phyloP scores from a whole-genome alignment of 371 early-diverging fungal species.

The Coemansia sp. region DNA sequence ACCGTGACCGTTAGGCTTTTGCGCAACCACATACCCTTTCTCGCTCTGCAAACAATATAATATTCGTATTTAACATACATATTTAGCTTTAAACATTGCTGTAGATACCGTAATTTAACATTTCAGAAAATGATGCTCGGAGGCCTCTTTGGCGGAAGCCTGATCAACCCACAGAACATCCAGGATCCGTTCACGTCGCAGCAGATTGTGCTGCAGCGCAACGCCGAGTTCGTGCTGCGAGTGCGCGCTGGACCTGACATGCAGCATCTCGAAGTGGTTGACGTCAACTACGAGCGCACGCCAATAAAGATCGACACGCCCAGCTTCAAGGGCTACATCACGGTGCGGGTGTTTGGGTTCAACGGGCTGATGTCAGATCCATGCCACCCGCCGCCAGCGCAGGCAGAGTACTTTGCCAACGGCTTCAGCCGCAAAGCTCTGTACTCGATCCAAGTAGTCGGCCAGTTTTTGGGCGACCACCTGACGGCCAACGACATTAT shows the following conservation, averaged over 20 bases:
- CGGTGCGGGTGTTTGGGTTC: conserved; percentile 67
- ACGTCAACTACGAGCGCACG: conserved; percentile 67
- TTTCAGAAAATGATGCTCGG: conserved; percentile 44
- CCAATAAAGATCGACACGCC: conserved; percentile 65
- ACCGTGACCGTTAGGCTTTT: background rate
- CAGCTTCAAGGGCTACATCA: conserved; percentile 66
- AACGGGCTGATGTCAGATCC: conserved; percentile 54
- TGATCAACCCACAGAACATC: conserved; percentile 38
- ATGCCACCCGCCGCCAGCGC: conserved; percentile 52
- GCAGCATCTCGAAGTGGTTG: conserved; percentile 57
- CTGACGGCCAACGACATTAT: conserved; percentile 68
- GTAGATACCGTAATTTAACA: background rate
- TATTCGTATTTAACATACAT: background rate
- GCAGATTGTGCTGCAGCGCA: conserved; percentile 46
- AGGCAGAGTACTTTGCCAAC: conserved; percentile 45
- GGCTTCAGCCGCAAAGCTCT: conserved; percentile 53
- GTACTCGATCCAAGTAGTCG: conserved; percentile 70
- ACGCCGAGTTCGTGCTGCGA: conserved; percentile 54
- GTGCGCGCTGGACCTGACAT: conserved; percentile 65
- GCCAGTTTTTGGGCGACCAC: conserved; percentile 65
- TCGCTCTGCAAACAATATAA: background rate
- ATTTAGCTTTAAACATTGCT: too few species aligned
- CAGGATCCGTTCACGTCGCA: conserved; percentile 46
- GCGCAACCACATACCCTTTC: background rate
- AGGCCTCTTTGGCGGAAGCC: conserved; percentile 39